Base-by-base conservation (phyloP, 805 yeast genomes). In the Cyberlindnera nakhonratchasimensis region DNA sequence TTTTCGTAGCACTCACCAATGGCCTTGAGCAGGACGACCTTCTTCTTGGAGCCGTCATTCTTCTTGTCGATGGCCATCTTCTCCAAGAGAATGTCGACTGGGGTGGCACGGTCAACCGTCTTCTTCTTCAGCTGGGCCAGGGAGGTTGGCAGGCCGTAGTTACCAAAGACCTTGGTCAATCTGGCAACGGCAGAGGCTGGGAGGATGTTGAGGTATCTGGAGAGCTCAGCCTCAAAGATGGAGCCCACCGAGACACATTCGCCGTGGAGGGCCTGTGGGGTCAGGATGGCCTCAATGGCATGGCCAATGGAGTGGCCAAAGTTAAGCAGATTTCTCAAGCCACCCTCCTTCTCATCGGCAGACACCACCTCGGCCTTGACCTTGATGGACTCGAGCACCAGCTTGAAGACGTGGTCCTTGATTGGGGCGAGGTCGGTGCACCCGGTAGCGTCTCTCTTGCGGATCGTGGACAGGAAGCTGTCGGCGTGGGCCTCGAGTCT, bases 191-290 rank as follows among this genome's bases (percentile, higher is more conserved):
- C 96, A 3, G 88, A 91, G 4, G 98, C 93, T 1, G 95, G 78
- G 51, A 93, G 69, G 40, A 87, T 77, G 19, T 97, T 97, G 57
- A 86, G 71, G 63, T 87, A 88, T 58, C 99, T 79, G n/a, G 96
- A 75, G 50, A 93, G 73, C 65, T 93, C 99, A 5, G 98, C 98
- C 65, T 93, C 99, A 57, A 81, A 76, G 25, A 93, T 82, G 76
- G 89, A 85, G 50, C 99, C 99, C 47, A 93, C 76, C n/a, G 98
- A 75, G n/a, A 93, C 99, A 74, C 99, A 93, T 66, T 93, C 99
- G 46, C 99, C 99, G 59, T 93, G 99, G 34, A 93, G 74, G 19
- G 96, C 93, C 63, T 90, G 88, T 8, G 99, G 99, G 4, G 98
- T 90, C 48, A 93, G 72, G 26, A 93, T 80, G n/a, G 99, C 98